Evolutionary conservation across 257 asterid species (phyloP).

Genomic region (Perilla frutescens): DNA sequence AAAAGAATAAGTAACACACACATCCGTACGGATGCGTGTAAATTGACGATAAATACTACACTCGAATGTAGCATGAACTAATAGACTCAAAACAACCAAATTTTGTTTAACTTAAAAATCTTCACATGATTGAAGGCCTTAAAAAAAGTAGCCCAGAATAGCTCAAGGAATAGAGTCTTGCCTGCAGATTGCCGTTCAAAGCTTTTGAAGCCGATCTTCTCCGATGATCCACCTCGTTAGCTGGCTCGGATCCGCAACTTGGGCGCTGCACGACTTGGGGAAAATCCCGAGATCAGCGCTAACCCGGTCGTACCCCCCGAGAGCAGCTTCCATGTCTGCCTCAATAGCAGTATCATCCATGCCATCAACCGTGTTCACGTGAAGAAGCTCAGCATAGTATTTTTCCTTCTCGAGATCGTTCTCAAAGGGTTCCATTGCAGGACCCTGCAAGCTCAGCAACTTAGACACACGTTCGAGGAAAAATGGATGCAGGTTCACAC

Average conservation of each 20-base stretch:
- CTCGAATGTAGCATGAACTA: neutral
- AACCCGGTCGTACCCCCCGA: slow-evolving; percentile 52
- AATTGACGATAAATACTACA: neutral
- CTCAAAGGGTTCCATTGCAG: slow-evolving; percentile 80
- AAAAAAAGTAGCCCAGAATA: slow-evolving; percentile 11
- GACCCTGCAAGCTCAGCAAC: slow-evolving; percentile 60
- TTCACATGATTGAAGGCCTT: neutral
- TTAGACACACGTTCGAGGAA: neutral
- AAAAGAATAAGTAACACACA: neutral
- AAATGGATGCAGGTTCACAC: neutral
- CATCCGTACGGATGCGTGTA: neutral
- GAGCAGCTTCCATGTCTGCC: slow-evolving; percentile 82
- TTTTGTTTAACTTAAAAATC: neutral
- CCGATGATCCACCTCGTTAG: slow-evolving; percentile 92
- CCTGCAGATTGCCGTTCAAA: slow-evolving; percentile 23
- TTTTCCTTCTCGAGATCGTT: slow-evolving; percentile 77
- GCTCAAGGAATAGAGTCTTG: neutral
- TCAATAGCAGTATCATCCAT: slow-evolving; percentile 66
- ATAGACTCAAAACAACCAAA: neutral
- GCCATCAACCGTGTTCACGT: slow-evolving; percentile 54
- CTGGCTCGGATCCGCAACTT: slow-evolving; percentile 87
- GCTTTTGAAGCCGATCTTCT: slow-evolving; percentile 69
- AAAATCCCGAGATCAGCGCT: slow-evolving; percentile 85
- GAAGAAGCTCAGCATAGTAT: slow-evolving; percentile 66
- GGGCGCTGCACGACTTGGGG: slow-evolving; percentile 76